These are phyloP conservation scores for Rhipidocladum racemiflorum DNA, from an alignment of 176 grass and related monocot species.

Conservation along the genomic window DNA sequence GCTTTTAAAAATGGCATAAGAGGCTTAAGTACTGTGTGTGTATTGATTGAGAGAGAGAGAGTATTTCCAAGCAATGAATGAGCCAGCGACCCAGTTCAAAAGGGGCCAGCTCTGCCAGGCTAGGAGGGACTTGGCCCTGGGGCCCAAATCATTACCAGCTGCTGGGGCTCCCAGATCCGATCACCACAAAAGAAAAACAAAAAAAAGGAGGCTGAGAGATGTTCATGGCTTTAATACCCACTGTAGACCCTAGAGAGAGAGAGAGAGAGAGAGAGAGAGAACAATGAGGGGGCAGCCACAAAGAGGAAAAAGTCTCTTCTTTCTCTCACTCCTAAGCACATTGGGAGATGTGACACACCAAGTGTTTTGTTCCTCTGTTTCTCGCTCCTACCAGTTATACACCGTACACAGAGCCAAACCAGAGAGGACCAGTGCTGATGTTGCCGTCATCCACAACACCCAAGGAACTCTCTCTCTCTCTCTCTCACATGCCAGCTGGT, in stretches of 20 bases:
- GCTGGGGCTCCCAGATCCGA: conserved; percentile 7
- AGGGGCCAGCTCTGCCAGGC: neutral
- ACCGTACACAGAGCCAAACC: neutral
- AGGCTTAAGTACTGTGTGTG: neutral
- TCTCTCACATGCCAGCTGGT: neutral
- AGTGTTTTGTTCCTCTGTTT: neutral
- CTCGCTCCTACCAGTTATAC: neutral
- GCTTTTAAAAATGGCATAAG: neutral
- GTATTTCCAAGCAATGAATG: conserved; percentile 25
- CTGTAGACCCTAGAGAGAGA: conserved; percentile 19
- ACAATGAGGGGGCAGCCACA: neutral
- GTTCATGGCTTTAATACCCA: neutral
- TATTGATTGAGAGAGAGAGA: neutral
- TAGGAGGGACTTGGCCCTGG: conserved; percentile 13
- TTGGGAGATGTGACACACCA: conserved; percentile 17
- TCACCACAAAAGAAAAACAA: neutral
- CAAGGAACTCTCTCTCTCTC: neutral
- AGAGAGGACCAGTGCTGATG: neutral
- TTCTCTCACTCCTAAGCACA: conserved; percentile 36
- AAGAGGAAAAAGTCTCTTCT: conserved; percentile 16
- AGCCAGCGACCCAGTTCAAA: conserved; percentile 19
- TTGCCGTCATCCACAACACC: neutral
- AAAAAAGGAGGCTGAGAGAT: neutral
- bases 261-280: conserved; percentile 15
- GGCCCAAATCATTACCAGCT: conserved; percentile 31